Evolutionary conservation across 2,329 filamentous ascomycete species (phyloP), one percentile per base, ranked within the genome.

Genomic region (Phialophora expanda): DNA sequence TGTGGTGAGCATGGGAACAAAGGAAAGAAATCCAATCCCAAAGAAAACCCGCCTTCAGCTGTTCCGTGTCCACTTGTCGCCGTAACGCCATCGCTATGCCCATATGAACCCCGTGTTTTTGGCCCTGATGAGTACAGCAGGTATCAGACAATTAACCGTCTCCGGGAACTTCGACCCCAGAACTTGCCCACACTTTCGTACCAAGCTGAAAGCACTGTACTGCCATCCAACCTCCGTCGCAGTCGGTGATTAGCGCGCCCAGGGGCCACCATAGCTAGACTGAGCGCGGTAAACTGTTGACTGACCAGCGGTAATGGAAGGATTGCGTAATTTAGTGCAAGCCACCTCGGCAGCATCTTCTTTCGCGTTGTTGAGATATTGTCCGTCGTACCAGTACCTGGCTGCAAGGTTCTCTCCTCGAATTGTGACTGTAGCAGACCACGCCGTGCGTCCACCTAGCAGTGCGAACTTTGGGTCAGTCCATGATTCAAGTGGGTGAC

Each of bases 291-390:
- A 65, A 4, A 56, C 50, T 14, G 59, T 57, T 34, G 61, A 51
- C 41, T 65, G 61, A 30, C 64, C 53, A 20, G 63, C 48, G 53
- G 66, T 68, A 44, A 73, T 75, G 71, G 60, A 76, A 65, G 66
- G 75, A 74, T 64, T 73, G 48, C 71, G 68, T 12, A 81, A 67
- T 22, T 67, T 41, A 41, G 73, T 78, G 53, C 78, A 70, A 11
- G 92, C 92, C 68, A 90, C 85, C 79, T 97, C 92, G 70, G 93
- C 92, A n/a, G 92, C 93, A 76, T 97, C 93, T 78, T 97, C 93
- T 79, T 87, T 89, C 65, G 92, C 92, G 75, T 96, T 96, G 82
- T 93, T 87, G 77, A 94, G 84, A 75, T 92, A 92, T 76, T 92
- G 88, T 67, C 92, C 92, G 77, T 96, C 93, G 79, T 96, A 97